These are phyloP conservation scores for Fusarium sp. DNA, from an alignment of 2,329 filamentous ascomycete genomes.

Conservation along the genomic window DNA sequence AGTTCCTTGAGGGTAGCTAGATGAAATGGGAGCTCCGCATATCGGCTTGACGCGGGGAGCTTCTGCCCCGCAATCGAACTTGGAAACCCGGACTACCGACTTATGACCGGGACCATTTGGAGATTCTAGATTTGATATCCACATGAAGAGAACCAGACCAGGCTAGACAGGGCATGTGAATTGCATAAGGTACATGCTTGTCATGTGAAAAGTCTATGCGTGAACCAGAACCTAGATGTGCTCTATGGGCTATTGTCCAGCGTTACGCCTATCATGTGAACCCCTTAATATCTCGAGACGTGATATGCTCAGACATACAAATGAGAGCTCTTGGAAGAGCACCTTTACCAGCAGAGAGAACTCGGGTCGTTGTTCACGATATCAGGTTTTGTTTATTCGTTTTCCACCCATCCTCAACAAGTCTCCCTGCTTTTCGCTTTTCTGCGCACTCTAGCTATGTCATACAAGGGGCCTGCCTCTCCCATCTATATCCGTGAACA, in stretches of 20 bases:
- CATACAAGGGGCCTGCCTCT: conserved; percentile 39
- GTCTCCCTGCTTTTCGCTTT: conserved; percentile 36
- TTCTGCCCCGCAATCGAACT: conserved; percentile 29
- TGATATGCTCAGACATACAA: not conserved
- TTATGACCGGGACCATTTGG: conserved; percentile 18
- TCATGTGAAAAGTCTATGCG: not conserved
- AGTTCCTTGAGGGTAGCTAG: not conserved
- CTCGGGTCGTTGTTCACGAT: conserved; percentile 19
- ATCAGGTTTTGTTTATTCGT: conserved; percentile 13
- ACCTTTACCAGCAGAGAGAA: not conserved
- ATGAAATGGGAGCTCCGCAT: conserved; percentile 24
- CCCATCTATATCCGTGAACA: conserved; percentile 39
- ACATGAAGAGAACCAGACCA: conserved; percentile 1
- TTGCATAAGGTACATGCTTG: not conserved
- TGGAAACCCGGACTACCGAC: conserved; percentile 26
- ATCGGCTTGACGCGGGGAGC: conserved; percentile 33
- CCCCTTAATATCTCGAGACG: not conserved
- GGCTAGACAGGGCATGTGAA: not conserved
- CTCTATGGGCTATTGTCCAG: not conserved
- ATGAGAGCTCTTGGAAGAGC: not conserved
- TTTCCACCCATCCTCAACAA: not conserved
- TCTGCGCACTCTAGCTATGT: conserved; percentile 38
- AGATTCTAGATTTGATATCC: conserved; percentile 24
- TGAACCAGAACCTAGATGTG: not conserved
- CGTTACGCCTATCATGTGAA: not conserved